Conservation (phyloP, 2,329 filamentous ascomycete genomes). For the Alternaria longipes region DNA sequence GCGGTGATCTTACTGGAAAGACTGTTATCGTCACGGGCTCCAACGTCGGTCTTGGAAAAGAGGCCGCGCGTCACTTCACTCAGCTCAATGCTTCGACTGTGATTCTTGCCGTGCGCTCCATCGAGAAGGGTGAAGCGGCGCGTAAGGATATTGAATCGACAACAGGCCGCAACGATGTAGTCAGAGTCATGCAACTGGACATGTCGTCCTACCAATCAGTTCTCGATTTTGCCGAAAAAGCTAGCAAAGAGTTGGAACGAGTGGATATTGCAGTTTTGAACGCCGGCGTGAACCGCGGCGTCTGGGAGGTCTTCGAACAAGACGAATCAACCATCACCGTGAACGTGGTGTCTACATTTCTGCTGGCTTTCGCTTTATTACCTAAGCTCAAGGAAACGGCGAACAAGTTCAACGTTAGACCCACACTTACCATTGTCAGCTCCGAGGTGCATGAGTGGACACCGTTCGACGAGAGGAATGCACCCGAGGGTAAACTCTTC, state of each 20-base stretch:
- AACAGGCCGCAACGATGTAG: constrained; percentile 39
- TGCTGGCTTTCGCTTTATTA: constrained; percentile 45
- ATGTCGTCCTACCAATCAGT: constrained; percentile 53
- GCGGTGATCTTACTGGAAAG: constrained; percentile 42
- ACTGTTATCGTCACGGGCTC: constrained; percentile 60
- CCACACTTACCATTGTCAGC: constrained; percentile 44
- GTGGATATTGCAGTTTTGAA: constrained; percentile 53
- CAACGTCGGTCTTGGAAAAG: constrained; percentile 59
- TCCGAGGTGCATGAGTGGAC: constrained; percentile 46
- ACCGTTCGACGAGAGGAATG: constrained; percentile 35
- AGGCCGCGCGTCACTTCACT: constrained; percentile 57
- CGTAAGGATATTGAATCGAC: constrained; percentile 51
- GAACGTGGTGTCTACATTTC: constrained; percentile 53
- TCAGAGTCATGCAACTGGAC: constrained; percentile 60
- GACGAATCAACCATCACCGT: constrained; percentile 50
- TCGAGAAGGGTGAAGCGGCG: constrained; percentile 57
- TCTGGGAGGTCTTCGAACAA: constrained; percentile 37
- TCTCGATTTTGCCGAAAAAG: constrained; percentile 42
- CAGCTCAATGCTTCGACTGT: constrained; percentile 53
- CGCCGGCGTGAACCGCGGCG: constrained; percentile 46
- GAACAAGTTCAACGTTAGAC: constrained; percentile 29
- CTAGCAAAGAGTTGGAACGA: constrained; percentile 30
- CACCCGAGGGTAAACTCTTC: constrained; percentile 41
- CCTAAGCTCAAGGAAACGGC: constrained; percentile 41
- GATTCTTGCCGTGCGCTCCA: constrained; percentile 57